Conservation (phyloP, 2,329 filamentous ascomycete genomes). For the Fusarium cyanostomum region DNA sequence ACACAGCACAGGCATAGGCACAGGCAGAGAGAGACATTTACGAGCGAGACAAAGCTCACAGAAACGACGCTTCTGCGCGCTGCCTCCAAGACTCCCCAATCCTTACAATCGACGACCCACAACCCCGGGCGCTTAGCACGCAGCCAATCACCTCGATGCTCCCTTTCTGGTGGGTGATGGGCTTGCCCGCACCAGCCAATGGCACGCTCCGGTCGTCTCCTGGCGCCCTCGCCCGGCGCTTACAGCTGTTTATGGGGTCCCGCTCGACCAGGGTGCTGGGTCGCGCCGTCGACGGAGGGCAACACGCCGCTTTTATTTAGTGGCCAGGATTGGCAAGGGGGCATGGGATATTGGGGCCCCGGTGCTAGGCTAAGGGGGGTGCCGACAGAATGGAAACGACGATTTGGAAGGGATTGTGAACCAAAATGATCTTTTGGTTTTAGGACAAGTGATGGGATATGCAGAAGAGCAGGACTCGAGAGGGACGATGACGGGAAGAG, state of each 20-base stretch:
- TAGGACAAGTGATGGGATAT: slow-evolving; percentile 6
- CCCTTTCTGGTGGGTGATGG: slow-evolving; percentile 46
- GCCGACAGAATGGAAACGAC: slow-evolving; percentile 15
- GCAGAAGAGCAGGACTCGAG: not conserved
- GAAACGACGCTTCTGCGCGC: slow-evolving; percentile 40
- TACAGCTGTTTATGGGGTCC: slow-evolving; percentile 39
- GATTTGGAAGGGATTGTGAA: slow-evolving; percentile 18
- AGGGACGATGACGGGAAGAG: not conserved
- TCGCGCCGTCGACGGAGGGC: slow-evolving; percentile 25
- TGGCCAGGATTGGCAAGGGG: slow-evolving; percentile 2
- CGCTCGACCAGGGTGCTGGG: slow-evolving; percentile 43
- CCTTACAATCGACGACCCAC: slow-evolving; percentile 35
- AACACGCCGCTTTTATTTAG: slow-evolving; percentile 38
- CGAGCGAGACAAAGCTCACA: not conserved
- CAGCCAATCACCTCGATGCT: slow-evolving; percentile 46
- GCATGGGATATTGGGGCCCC: not conserved
- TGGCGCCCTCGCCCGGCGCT: slow-evolving; percentile 46
- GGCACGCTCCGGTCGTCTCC: slow-evolving; percentile 4
- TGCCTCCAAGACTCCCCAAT: slow-evolving; percentile 28
- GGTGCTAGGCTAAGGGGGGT: slow-evolving; percentile 14
- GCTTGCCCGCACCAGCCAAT: slow-evolving; percentile 44
- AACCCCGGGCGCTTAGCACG: slow-evolving; percentile 47
- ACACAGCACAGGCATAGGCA: slow-evolving; percentile 8
- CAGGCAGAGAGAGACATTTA: slow-evolving; percentile 8
- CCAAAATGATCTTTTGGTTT: not conserved